Evolutionary conservation across 83 land plant genomes (phyloP).

Genomic region (Thuja plicata): DNA sequence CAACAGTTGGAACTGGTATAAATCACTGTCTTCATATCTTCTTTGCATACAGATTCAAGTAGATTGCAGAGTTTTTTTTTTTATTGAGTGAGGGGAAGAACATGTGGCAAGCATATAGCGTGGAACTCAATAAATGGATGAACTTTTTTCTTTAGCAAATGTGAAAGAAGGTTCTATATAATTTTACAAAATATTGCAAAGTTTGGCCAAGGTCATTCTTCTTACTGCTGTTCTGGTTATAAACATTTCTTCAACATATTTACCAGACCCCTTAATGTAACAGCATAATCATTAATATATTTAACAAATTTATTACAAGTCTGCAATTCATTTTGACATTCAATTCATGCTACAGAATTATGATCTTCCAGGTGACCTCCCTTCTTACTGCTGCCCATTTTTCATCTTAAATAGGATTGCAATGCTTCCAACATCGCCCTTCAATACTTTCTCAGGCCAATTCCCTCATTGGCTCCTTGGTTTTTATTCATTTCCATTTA

Average conservation of each 20-base stretch:
- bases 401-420: not conserved
- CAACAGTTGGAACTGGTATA: conserved; percentile 91
- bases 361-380: not conserved
- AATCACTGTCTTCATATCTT: not conserved
- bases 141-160: not conserved
- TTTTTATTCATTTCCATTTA: not conserved
- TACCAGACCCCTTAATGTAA: not conserved
- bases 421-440: not conserved
- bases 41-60: conserved; percentile 4
- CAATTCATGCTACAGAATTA: not conserved
- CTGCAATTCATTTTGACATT: not conserved
- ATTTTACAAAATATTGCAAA: not conserved
- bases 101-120: not conserved
- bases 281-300: not conserved
- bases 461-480: not conserved
- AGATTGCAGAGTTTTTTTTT: not conserved
- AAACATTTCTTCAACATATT: not conserved
- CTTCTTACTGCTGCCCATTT: not conserved
- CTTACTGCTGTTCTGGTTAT: not conserved
- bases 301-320: not conserved
- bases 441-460: not conserved
- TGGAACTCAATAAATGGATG: not conserved
- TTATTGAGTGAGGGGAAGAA: not conserved
- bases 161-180: not conserved
- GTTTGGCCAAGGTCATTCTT: not conserved